These are phyloP conservation scores for Gnomoniopsis smithogilvyi DNA, from an alignment of 2,329 filamentous ascomycete genomes.

Conservation along the genomic window DNA sequence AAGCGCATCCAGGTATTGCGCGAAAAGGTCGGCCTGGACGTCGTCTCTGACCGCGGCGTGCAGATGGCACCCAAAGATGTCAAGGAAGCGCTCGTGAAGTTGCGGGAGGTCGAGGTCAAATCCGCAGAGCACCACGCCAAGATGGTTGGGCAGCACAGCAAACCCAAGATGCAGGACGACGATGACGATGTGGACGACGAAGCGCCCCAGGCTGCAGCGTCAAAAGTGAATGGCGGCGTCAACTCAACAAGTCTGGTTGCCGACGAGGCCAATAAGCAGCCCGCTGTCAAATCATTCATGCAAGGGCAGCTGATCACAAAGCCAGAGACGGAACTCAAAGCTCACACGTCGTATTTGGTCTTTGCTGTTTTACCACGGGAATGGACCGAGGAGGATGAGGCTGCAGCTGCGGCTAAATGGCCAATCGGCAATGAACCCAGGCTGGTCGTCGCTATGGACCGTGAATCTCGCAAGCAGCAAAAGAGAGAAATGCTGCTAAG, in stretches of 20 bases:
- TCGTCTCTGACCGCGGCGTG: slow-evolving; percentile 64
- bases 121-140: slow-evolving; percentile 55
- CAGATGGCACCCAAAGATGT: slow-evolving; percentile 71
- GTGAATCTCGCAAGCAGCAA: slow-evolving; percentile 52
- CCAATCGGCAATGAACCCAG: slow-evolving; percentile 53
- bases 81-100: slow-evolving; percentile 69
- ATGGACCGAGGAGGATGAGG: slow-evolving; percentile 83
- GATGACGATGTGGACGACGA: slow-evolving; percentile 21
- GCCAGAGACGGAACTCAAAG: slow-evolving; percentile 85
- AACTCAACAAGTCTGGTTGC: background rate
- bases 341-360: slow-evolving; percentile 93
- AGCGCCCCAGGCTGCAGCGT: slow-evolving; percentile 8
- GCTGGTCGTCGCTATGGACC: slow-evolving; percentile 51
- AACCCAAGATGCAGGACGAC: slow-evolving; percentile 26
- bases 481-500: slow-evolving; percentile 47
- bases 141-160: slow-evolving; percentile 28
- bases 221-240: slow-evolving; percentile 22
- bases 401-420: slow-evolving; percentile 60
- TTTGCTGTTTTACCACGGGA: slow-evolving; percentile 86
- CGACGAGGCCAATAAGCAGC: slow-evolving; percentile 11
- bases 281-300: slow-evolving; percentile 56
- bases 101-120: slow-evolving; percentile 70
- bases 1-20: slow-evolving; percentile 77
- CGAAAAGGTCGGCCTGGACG: slow-evolving; percentile 71
- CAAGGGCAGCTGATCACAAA: slow-evolving; percentile 77